phyloP scores from a whole-genome alignment of 2,329 filamentous ascomycete genomes.

The Nothomitra cinnamomea region DNA sequence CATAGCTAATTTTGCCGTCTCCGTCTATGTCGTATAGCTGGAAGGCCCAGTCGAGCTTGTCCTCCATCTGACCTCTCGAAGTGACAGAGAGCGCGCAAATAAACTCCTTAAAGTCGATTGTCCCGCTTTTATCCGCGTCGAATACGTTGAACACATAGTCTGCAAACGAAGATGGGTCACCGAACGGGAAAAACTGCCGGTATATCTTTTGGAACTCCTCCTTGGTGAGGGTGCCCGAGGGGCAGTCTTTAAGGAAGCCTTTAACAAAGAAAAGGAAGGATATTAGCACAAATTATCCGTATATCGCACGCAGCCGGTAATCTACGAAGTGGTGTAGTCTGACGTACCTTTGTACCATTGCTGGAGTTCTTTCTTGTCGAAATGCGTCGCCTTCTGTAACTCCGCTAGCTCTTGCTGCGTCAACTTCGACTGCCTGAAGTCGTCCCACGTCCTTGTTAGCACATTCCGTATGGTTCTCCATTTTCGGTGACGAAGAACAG shows the following conservation, averaged over 20 bases:
- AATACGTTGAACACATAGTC: slow-evolving; percentile 99
- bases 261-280: slow-evolving; percentile 5
- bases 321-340: background rate
- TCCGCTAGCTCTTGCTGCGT: slow-evolving; percentile 90
- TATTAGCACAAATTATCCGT: background rate
- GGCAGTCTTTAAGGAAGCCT: slow-evolving; percentile 98
- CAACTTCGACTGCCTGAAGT: slow-evolving; percentile 82
- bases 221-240: slow-evolving; percentile 89
- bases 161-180: slow-evolving; percentile 90
- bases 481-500: slow-evolving; percentile 10
- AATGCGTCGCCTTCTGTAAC: slow-evolving; percentile 92
- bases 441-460: slow-evolving; percentile 14
- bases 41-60: slow-evolving; percentile 98
- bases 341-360: slow-evolving; percentile 97
- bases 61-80: slow-evolving; percentile 95
- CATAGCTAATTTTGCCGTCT: slow-evolving; percentile 96
- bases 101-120: slow-evolving; percentile 99
- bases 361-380: slow-evolving; percentile 98
- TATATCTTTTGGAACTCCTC: slow-evolving; percentile 99
- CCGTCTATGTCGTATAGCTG: slow-evolving; percentile 98
- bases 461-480: slow-evolving; percentile 11
- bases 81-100: slow-evolving; percentile 96
- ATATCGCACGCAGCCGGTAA: slow-evolving; percentile 8
- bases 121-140: slow-evolving; percentile 90
- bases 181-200: slow-evolving; percentile 97